A percentile compares a stretch with the other conserved stretches of the same genome.
phyloP scores from a whole-genome alignment of 225 moss, liverwort and hornwort genomes.

The Antitrichia curtipendula region DNA sequence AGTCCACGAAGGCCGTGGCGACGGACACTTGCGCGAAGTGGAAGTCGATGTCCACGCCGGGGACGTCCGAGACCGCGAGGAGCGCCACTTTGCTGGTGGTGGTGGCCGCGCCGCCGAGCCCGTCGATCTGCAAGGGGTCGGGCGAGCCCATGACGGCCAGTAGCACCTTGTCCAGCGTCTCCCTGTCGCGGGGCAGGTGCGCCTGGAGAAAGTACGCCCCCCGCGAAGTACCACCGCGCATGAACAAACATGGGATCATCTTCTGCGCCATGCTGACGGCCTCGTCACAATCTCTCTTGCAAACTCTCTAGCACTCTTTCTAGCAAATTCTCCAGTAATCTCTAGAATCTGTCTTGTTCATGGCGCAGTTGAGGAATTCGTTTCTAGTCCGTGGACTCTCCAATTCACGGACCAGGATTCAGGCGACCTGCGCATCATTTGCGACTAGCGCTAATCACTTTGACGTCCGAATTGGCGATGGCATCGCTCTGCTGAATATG shows the following conservation, averaged over 20 bases:
- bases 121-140: conserved; percentile 29
- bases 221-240: conserved; percentile 57
- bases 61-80: conserved; percentile 2
- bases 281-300: neutral
- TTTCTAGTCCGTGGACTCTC: neutral
- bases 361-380: neutral
- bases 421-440: neutral
- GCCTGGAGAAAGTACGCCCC: conserved; percentile 36
- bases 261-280: neutral
- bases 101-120: conserved; percentile 33
- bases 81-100: conserved; percentile 57
- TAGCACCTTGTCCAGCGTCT: conserved; percentile 22
- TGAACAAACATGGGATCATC: conserved; percentile 44
- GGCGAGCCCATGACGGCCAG: conserved; percentile 49
- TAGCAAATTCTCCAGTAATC: neutral
- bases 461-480: neutral
- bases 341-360: neutral
- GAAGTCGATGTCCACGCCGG: conserved; percentile 31
- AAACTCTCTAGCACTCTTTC: neutral
- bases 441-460: neutral
- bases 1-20: conserved; percentile 22
- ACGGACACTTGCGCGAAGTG: conserved; percentile 37
- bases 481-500: neutral
- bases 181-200: conserved; percentile 26
- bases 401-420: neutral